Evolutionary conservation across 176 grass and related monocot species (phyloP), one percentile per base, ranked within the genome.

Genomic region (Themeda triandra): DNA sequence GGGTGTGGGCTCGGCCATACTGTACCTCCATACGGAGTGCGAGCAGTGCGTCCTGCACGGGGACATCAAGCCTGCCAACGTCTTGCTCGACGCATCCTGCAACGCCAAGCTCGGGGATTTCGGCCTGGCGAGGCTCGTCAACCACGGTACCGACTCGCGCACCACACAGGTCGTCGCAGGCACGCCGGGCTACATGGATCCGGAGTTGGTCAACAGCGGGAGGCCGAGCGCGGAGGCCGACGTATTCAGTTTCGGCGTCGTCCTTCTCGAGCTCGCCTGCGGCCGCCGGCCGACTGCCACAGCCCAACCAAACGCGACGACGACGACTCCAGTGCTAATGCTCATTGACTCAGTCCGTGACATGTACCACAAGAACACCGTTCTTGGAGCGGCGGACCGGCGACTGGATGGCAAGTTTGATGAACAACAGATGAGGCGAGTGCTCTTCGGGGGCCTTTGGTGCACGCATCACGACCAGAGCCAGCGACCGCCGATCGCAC

Each of bases 371-470:
- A 24, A 4, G 0, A 14, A 66, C n/a, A 7, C 15, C 5, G 5
- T 90, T 85, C 73, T 90, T 37, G 90, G 56, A 33, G 92, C 79
- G 4, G 87, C 54, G 1, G 90, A 92, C 19, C 31, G 29, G 60
- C 89, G 85, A 45, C 56, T 84, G 31, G 82, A 84, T 2, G 77
- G 77, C 18, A 83, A 89, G 13, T 29, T 84, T 10, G 72, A 76
- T 1, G 19, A 59, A 21, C 27, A 11, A 28, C 35, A 87, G 63
- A 81, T 78, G 70, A 72, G 30, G 66, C 39, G 80, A 12, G 46
- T 89, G 53, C 64, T 94, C 45, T 46, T 82, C 1, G 69, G 66
- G 0, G 88, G 89, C 17, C 78, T 94, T 15, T 87, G 84, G 88
- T 93, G 88, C 18, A 58, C 82, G n/a, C 87, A 90, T 69, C 78